Evolutionary conservation across 2,329 filamentous ascomycete genomes (phyloP).

Genomic region (Aspergillus tubingensis): DNA sequence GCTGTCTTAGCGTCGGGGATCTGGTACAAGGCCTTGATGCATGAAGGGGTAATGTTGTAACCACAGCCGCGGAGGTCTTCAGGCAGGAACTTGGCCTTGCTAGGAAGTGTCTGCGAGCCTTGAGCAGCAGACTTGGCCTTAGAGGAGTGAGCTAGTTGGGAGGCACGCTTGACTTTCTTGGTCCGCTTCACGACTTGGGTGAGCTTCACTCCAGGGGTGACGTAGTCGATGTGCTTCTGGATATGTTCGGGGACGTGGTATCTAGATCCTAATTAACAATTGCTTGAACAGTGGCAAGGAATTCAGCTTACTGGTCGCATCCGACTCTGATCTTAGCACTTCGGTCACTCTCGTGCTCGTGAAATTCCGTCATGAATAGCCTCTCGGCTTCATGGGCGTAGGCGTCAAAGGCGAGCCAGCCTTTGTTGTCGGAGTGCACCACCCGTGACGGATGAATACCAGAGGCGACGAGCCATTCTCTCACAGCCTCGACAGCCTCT

Average conservation of each 20-base stretch:
- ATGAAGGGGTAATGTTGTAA: constrained; percentile 58
- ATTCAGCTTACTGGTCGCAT: constrained; percentile 40
- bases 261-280: constrained; percentile 12
- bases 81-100: constrained; percentile 15
- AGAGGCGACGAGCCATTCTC: constrained; percentile 55
- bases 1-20: constrained; percentile 45
- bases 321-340: constrained; percentile 32
- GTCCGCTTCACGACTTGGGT: constrained; percentile 31
- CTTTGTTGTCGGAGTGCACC: constrained; percentile 52
- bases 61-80: constrained; percentile 50
- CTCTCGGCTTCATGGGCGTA: constrained; percentile 56
- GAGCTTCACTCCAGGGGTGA: constrained; percentile 59
- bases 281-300: no score
- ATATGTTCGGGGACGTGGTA: constrained; percentile 55
- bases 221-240: constrained; percentile 55
- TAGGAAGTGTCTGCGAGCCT: background rate
- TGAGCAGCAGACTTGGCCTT: constrained; percentile 9
- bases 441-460: constrained; percentile 55
- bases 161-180: constrained; percentile 24
- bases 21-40: constrained; percentile 54
- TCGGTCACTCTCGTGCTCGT: constrained; percentile 50
- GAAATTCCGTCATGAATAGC: constrained; percentile 56
- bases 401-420: constrained; percentile 59
- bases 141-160: constrained; percentile 17
- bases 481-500: constrained; percentile 54